These are phyloP conservation scores for Boeremia exigua DNA, from an alignment of 2,329 filamentous ascomycete genomes.

Conservation along the genomic window DNA sequence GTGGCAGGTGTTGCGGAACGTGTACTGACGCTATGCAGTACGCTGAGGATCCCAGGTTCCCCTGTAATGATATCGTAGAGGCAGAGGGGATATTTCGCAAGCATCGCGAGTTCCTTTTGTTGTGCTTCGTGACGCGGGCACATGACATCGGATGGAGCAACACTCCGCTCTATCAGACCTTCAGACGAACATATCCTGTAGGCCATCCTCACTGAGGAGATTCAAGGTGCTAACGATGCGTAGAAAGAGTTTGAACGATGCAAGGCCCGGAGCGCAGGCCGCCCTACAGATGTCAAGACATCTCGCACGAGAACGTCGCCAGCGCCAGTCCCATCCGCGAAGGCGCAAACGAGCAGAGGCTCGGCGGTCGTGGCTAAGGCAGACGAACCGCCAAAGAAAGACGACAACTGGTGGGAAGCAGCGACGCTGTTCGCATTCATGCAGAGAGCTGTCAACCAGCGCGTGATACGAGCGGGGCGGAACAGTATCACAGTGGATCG, in stretches of 20 bases:
- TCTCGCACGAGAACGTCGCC: constrained; percentile 21
- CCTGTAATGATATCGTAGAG: constrained; percentile 29
- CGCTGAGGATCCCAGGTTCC: constrained; percentile 42
- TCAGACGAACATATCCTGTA: constrained; percentile 49
- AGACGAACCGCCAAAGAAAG: constrained; percentile 40
- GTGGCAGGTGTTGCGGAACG: too few relatives aligned
- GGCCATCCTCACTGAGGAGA: not conserved
- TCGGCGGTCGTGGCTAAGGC: constrained; percentile 18
- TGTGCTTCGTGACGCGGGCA: constrained; percentile 53
- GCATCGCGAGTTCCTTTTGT: constrained; percentile 53
- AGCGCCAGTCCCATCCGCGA: constrained; percentile 6
- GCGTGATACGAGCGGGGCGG: constrained; percentile 33
- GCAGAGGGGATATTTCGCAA: constrained; percentile 41
- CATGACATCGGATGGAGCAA: constrained; percentile 54
- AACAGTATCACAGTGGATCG: constrained; percentile 42
- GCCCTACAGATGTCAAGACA: constrained; percentile 21
- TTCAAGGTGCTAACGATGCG: constrained; percentile 11
- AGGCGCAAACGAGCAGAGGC: constrained; percentile 2
- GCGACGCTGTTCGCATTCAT: constrained; percentile 49
- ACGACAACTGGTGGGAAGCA: constrained; percentile 50
- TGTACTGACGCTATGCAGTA: constrained; percentile 34
- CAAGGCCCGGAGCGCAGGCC: constrained; percentile 41
- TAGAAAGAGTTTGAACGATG: constrained; percentile 41
- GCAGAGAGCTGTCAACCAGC: constrained; percentile 46
- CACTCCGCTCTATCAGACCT: constrained; percentile 51